Evolutionary conservation across 192 early-diverging fungal species (phyloP), one percentile per base, ranked within the genome.

Genomic region (Pilaira anomala): DNA sequence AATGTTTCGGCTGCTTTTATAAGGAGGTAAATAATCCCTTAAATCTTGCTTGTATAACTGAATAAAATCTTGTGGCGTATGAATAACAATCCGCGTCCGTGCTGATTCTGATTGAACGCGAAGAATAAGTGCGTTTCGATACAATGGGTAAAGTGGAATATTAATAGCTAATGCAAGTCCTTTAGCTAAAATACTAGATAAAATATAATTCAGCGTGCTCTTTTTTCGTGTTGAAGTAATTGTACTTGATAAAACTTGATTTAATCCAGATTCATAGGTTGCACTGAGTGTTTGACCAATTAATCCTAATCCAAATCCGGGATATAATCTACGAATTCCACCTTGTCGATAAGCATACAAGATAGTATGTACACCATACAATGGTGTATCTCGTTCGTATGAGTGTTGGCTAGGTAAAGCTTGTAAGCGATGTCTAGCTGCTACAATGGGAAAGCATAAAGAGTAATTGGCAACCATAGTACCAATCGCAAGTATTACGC

Each of bases 381-480:
- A 11, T 7, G 73, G 73, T 9, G 63, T 69, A 16, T 66, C 59
- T 51, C 19, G 57, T 56, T 29, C 45, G 42, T 33, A 22, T 26
- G 36, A 33, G 9, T 54, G 63, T n/a, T 45, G 21, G 7, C 5
- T 3, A 8, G 73, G 60, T 24, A 70, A 36, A 14, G 67, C 63
- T 28, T 75, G 68, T 21, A 42, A 29, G 26, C 67, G 51, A 48
- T 75, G 67, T n/a, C 73, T 53, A 5, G 68, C 59, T 7, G 69
- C 73, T 2, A 75, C 67, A 18, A 75, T 60, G 1, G 73, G 73
- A 53, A 69, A 75, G 19, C 68, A 63, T 9, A 75, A 28, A 0
- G 58, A 60, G 39, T 75, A 75, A 25, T 75, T 75, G 59, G 67
- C 48, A 22, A 70, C 54, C 64, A 75, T 69, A 6, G 73, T 57